Evolutionary conservation across 192 early-diverging fungal species (phyloP), one percentile per base, ranked within the genome.

Genomic region (Backusella morwellensis): DNA sequence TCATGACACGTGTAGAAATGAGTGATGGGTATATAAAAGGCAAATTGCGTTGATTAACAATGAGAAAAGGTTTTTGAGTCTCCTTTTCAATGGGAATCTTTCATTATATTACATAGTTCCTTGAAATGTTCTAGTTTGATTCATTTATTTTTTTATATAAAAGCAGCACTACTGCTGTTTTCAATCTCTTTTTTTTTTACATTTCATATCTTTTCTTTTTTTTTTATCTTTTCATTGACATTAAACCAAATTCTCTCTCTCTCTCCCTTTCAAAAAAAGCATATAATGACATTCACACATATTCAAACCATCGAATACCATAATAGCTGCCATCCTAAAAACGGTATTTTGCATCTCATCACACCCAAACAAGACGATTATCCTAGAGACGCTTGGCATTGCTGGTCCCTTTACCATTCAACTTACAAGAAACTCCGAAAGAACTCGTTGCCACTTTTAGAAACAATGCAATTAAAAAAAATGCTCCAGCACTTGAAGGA

Each of bases 381-480:
- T 63, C 56, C 56, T 1, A 63, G 56, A 63, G 56, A 63, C 26
- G 56, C 56, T 7, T 63, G 56, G 56, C 56, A 63, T n/a, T 63
- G 56, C 56, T 63, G 56, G 56, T 63, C 56, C 56, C 56, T 63
- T 26, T 63, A 63, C 56, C 56, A 63, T 26, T 63, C 56, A 29
- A 63, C 56, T 12, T 29, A 63, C 12, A 63, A 63, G 56, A 63
- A 63, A 63, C 56, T 63, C 56, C 56, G 56, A 63, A 63, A 63
- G 56, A 63, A 26, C 26, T 12, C 56, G 11, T 3, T 63, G 2
- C 56, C 56, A 29, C 56, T 63, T 26, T 63, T 63, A 63, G 56
- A 63, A 63, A 63, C 56, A 3, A 29, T 63, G 21, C 56, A 63
- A 63, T 63, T 63, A 29, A 63, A n/a, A 63, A 29, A 29, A 14